Percentiles rank a stretch among this genome's conserved stretches.
Evolutionary conservation across 139 green algal genomes (phyloP).

Genomic region (Picochlorum costavermella): DNA sequence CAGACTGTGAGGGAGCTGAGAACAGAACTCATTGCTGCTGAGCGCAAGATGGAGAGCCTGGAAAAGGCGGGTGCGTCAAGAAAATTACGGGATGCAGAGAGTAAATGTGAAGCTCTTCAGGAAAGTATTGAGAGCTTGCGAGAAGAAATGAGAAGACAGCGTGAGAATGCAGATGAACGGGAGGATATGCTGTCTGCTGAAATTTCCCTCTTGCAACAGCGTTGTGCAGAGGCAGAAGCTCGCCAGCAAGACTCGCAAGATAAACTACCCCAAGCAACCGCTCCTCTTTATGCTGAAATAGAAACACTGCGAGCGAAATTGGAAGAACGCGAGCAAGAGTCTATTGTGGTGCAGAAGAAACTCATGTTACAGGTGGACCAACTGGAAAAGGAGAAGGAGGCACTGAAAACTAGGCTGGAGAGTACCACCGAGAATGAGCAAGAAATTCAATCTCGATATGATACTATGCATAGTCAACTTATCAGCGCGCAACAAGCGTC

Average conservation of each 20-base stretch:
- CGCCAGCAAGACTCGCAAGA: constrained; percentile 77
- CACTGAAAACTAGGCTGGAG: not conserved
- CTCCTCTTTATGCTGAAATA: constrained; percentile 85
- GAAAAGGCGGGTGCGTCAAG: constrained; percentile 40
- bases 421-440: not conserved
- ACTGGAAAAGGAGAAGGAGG: not conserved
- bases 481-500: not conserved
- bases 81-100: constrained; percentile 47
- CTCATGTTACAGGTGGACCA: constrained; percentile 2
- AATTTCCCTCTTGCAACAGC: constrained; percentile 52
- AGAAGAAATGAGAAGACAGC: constrained; percentile 50
- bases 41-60: constrained; percentile 45
- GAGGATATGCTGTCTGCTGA: constrained; percentile 48
- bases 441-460: not conserved
- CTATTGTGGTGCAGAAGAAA: not conserved
- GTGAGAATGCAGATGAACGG: constrained; percentile 20
- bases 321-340: constrained; percentile 46
- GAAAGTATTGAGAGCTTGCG: constrained; percentile 47
- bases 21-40: constrained; percentile 38
- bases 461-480: not conserved
- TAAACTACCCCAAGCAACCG: constrained; percentile 80
- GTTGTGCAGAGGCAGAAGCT: constrained; percentile 68
- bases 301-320: constrained; percentile 35
- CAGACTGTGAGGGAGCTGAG: constrained; percentile 36
- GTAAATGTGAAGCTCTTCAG: constrained; percentile 45